phyloP scores from a whole-genome alignment of 2,329 filamentous ascomycete species.

The Curvularia hawaiiensis region DNA sequence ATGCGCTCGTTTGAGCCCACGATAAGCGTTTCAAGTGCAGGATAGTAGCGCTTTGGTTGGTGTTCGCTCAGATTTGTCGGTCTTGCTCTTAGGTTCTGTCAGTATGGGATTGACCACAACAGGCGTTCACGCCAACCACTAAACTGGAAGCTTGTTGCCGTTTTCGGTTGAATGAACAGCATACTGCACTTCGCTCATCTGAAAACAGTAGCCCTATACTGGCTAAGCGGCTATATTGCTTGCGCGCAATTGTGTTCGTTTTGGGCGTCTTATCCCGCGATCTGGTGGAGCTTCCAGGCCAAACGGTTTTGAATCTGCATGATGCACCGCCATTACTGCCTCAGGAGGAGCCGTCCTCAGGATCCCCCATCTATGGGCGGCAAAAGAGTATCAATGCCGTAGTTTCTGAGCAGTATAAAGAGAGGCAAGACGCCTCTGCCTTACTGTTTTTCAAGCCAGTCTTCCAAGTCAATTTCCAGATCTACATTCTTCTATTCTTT shows the following conservation, averaged over 20 bases:
- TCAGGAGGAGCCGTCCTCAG: constrained; percentile 5
- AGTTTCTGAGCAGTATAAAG: constrained; percentile 5
- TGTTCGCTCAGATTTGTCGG: constrained; percentile 3
- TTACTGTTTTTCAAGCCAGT: constrained; percentile 17
- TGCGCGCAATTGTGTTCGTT: constrained; percentile 6
- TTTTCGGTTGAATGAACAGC: background rate
- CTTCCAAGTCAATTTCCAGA: constrained; percentile 18
- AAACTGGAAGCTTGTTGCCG: background rate
- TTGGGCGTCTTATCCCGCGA: constrained; percentile 8
- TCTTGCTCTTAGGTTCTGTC: background rate
- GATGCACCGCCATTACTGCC: constrained; percentile 8
- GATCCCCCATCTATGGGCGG: background rate
- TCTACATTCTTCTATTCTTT: constrained; percentile 19
- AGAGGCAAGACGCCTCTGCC: background rate
- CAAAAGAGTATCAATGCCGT: constrained; percentile 4
- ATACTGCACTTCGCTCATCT: background rate
- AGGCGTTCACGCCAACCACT: background rate
- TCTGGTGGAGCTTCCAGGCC: constrained; percentile 5
- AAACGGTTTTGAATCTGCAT: constrained; percentile 12
- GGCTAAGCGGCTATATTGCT: background rate
- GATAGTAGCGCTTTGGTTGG: constrained; percentile 1
- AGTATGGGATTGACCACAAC: background rate
- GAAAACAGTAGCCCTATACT: background rate
- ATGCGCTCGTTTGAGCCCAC: constrained; percentile 14
- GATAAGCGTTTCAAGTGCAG: constrained; percentile 8